Evolutionary conservation across 2,329 filamentous ascomycete genomes (phyloP).

Genomic region (Alternaria longipes): DNA sequence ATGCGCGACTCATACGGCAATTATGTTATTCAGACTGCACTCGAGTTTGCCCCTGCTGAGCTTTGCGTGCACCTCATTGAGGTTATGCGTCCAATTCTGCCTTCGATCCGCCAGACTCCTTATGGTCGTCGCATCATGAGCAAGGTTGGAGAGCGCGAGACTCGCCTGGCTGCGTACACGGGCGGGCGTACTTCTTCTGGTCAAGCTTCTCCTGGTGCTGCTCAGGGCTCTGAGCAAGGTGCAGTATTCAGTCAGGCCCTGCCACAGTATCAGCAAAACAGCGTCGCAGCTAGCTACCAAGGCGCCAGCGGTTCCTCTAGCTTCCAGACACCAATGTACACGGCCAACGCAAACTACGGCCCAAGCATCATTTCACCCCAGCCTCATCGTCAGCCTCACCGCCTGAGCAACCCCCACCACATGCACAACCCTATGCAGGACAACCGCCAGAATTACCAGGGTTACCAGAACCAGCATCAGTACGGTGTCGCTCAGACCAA

Average conservation of each 20-base stretch:
- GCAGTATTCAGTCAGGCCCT: constrained; percentile 33
- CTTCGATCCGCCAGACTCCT: constrained; percentile 86
- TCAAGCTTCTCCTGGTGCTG: constrained; percentile 40
- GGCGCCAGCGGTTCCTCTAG: constrained; percentile 18
- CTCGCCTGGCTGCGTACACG: constrained; percentile 44
- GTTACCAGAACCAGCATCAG: constrained; percentile 51
- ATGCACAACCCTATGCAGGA: constrained; percentile 50
- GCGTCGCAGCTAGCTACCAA: constrained; percentile 31
- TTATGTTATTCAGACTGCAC: constrained; percentile 95
- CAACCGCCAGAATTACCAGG: constrained; percentile 49
- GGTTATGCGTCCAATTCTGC: constrained; percentile 82
- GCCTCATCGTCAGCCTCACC: constrained; percentile 47
- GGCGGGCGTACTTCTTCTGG: constrained; percentile 34
- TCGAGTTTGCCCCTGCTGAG: constrained; percentile 50
- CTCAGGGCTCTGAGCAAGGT: constrained; percentile 35
- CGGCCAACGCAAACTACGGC: constrained; percentile 41
- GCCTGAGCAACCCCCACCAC: constrained; percentile 50
- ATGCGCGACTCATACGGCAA: constrained; percentile 95
- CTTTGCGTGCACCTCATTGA: constrained; percentile 72
- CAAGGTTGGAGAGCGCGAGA: constrained; percentile 75
- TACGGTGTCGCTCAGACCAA: constrained; percentile 41
- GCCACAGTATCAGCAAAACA: constrained; percentile 8
- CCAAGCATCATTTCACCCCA: constrained; percentile 48
- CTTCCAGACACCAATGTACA: constrained; percentile 48
- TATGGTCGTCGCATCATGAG: constrained; percentile 93